phyloP scores from a whole-genome alignment of 2,329 filamentous ascomycete species.

The Neonectria hederae region DNA sequence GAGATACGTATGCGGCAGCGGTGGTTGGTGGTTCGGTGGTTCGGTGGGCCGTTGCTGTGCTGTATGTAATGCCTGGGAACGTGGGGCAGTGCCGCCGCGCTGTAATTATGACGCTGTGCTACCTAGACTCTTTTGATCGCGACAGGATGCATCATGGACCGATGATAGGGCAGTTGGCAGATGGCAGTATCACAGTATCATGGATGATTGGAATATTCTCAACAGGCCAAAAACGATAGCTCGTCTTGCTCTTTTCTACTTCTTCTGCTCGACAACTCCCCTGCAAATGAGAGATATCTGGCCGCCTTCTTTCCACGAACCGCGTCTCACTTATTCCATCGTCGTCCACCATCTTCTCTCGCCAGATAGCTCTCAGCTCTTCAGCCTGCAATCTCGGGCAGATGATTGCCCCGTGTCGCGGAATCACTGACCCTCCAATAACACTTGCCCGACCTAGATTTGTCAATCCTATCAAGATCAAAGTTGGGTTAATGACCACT shows the following conservation, averaged over 20 bases:
- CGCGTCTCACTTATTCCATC: slow-evolving; percentile 13
- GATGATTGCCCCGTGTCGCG: background rate
- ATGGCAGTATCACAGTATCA: too few species aligned
- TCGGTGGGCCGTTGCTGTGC: background rate
- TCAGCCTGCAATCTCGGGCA: slow-evolving; percentile 5
- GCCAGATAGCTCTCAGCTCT: slow-evolving; percentile 28
- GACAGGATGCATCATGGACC: background rate
- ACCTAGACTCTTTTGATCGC: background rate
- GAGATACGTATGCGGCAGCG: slow-evolving; percentile 6
- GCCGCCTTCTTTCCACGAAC: too few species aligned
- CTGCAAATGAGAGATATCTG: too few species aligned
- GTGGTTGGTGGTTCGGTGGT: slow-evolving; percentile 13
- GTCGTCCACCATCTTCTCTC: slow-evolving; percentile 37
- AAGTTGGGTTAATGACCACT: background rate
- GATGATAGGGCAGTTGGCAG: background rate
- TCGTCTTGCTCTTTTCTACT: too few species aligned
- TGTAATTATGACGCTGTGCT: slow-evolving; percentile 15
- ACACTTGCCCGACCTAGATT: background rate
- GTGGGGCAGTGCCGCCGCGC: slow-evolving; percentile 19
- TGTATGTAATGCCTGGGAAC: background rate
- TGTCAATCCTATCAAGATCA: background rate
- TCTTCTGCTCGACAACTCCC: too few species aligned
- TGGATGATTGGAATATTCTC: background rate
- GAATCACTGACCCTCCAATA: background rate
- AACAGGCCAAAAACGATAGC: too few species aligned